A percentile compares a stretch with the other conserved stretches of the same genome.
These are phyloP conservation scores for Mollisiaceae sp. DNA, from an alignment of 2,329 filamentous ascomycete genomes.

Conservation along the genomic window DNA sequence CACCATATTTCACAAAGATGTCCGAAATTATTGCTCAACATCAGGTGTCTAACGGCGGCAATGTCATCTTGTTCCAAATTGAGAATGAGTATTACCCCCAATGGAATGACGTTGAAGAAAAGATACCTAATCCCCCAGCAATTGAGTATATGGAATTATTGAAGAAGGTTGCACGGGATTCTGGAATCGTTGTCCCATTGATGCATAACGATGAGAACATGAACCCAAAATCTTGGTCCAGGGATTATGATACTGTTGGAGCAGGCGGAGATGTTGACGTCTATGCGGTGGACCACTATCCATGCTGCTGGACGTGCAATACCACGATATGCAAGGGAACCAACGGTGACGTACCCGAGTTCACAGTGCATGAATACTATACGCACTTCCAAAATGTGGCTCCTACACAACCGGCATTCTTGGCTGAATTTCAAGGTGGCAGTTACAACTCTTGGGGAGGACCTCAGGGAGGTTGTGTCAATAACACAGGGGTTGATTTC, in stretches of 20 bases:
- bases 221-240: constrained; percentile 62
- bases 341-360: constrained; percentile 62
- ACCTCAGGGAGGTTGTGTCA: constrained; percentile 49
- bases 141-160: constrained; percentile 63
- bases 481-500: constrained; percentile 61
- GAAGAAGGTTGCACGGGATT: constrained; percentile 56
- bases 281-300: constrained; percentile 57
- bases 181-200: constrained; percentile 63
- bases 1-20: constrained; percentile 57
- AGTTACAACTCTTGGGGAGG: constrained; percentile 67
- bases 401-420: constrained; percentile 48
- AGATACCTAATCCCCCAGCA: constrained; percentile 53
- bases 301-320: constrained; percentile 67
- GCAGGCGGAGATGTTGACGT: constrained; percentile 61
- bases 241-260: constrained; percentile 58
- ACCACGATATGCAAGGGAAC: constrained; percentile 63
- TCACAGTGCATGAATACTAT: constrained; percentile 44
- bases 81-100: constrained; percentile 60
- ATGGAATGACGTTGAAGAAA: constrained; percentile 48
- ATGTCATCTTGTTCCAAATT: constrained; percentile 60
- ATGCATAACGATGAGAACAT: constrained; percentile 66
- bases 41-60: constrained; percentile 61
- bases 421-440: constrained; percentile 65
- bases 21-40: constrained; percentile 57
- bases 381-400: constrained; percentile 39